Evolutionary conservation across 2,329 filamentous ascomycete genomes (phyloP), one percentile per base, ranked within the genome.

Genomic region (Tympanopsis confertula): DNA sequence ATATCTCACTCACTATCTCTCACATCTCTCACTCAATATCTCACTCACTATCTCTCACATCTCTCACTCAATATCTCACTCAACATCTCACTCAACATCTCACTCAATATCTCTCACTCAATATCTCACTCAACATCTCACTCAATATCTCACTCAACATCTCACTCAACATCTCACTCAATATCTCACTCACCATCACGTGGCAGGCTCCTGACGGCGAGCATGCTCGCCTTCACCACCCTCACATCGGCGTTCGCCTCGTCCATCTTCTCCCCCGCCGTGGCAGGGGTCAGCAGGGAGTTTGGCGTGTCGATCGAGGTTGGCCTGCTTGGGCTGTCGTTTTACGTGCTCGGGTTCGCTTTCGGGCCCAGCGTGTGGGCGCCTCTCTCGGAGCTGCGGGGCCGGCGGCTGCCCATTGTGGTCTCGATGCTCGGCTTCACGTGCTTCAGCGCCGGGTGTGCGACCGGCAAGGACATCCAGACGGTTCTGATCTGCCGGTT

Each of bases 261-360:
- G n/a, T 80, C 74, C 56, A 77, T 87, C 50, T 87, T 85, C 61
- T 85, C 80, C 2, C 62, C 77, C 18, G 79, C 80, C 4, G 85
- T 77, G 2, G 45, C 47, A 5, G 52, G 63, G 14, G 65, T 87
- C 10, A 69, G 74, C 3, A 39, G 42, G 3, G 56, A 77, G 47
- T 88, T 77, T 47, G 46, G 64, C 42, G 79, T 86, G 20, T 71
- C 69, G 13, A 51, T 55, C 4, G 73, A 81, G 48, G 74, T 85
- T 32, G 72, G 74, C 35, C 52, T 80, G 3, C 59, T 86, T 10
- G 78, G 79, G 15, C 68, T 83, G 0, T 78, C 78, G 1, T 65
- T 84, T 37, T 86, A 78, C 58, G 78, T 84, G n/a, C 57, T 84
- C 5, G 78, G 78, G 28, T 80, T 86, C 35, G 83, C 78, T 1